These are phyloP conservation scores for Penicillium polonicum DNA, from an alignment of 2,329 filamentous ascomycete species.

Conservation along the genomic window DNA sequence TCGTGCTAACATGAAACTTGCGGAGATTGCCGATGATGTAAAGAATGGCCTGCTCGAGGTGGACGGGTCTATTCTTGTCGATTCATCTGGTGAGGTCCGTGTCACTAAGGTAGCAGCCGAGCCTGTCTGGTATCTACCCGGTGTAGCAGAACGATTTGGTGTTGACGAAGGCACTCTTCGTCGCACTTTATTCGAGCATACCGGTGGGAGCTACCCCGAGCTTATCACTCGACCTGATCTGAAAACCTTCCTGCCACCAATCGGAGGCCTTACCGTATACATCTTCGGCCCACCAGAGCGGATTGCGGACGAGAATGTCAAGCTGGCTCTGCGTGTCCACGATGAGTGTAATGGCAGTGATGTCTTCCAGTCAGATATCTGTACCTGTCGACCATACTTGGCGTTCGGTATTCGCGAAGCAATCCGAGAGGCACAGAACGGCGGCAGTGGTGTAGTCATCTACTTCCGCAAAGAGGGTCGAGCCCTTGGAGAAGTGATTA, in stretches of 20 bases:
- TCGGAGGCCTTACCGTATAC: constrained; percentile 93
- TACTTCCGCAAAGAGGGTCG: constrained; percentile 98
- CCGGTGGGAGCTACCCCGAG: constrained; percentile 93
- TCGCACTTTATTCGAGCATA: constrained; percentile 88
- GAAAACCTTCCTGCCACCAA: constrained; percentile 92
- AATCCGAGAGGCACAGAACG: constrained; percentile 92
- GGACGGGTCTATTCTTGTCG: constrained; percentile 89
- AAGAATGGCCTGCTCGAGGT: constrained; percentile 69
- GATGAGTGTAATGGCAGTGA: constrained; percentile 94
- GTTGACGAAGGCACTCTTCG: constrained; percentile 86
- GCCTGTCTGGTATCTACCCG: constrained; percentile 84
- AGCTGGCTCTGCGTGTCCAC: constrained; percentile 80
- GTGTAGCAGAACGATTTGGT: constrained; percentile 87
- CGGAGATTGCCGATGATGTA: constrained; percentile 88
- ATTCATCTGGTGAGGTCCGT: constrained; percentile 78
- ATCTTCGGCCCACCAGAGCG: constrained; percentile 94
- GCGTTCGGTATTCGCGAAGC: constrained; percentile 97
- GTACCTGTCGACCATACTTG: constrained; percentile 86
- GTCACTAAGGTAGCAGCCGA: constrained; percentile 98
- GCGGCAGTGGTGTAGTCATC: constrained; percentile 91
- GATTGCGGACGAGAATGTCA: constrained; percentile 81
- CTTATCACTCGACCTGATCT: constrained; percentile 92
- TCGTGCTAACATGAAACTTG: constrained; percentile 92
- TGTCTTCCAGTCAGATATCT: constrained; percentile 97
- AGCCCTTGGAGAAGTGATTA: constrained; percentile 91